Percentiles rank a stretch among this genome's conserved stretches.
These are phyloP conservation scores for Plasmodium chabaudi DNA, from an alignment of 169 alveolate species.

Conservation along the genomic window DNA sequence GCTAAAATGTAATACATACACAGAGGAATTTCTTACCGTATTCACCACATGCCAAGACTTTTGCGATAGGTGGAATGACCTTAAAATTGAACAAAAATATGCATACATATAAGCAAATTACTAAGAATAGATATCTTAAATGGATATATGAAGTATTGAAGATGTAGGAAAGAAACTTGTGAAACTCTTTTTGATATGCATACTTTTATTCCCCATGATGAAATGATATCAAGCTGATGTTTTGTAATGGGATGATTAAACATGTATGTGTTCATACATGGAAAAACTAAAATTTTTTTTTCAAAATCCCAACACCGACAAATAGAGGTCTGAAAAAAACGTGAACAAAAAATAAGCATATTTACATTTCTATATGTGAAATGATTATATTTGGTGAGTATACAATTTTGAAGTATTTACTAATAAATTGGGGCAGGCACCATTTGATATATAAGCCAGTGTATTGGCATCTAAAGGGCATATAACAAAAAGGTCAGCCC, in stretches of 20 bases:
- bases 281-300: constrained; percentile 92
- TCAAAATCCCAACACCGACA: constrained; percentile 94
- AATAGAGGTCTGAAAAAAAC: constrained; percentile 87
- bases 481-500: constrained; percentile 92
- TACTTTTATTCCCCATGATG: constrained; percentile 82
- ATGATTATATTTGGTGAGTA: too few relatives aligned
- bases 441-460: constrained; percentile 92
- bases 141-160: neutral
- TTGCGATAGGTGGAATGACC: constrained; percentile 82
- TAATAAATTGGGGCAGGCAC: constrained; percentile 94
- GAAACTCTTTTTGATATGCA: neutral
- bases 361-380: neutral
- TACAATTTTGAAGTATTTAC: constrained; percentile 52
- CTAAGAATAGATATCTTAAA: neutral
- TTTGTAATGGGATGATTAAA: constrained; percentile 92
- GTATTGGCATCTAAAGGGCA: constrained; percentile 97
- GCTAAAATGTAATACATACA: neutral
- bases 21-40: constrained; percentile 68
- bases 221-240: constrained; percentile 81
- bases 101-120: neutral
- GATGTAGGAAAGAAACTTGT: neutral
- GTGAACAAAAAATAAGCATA: neutral
- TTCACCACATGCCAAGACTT: constrained; percentile 90
- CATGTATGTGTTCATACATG: constrained; percentile 97
- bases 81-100: neutral